These are phyloP conservation scores for Barbarea vulgaris DNA, from an alignment of 345 rosid species.

Conservation along the genomic window DNA sequence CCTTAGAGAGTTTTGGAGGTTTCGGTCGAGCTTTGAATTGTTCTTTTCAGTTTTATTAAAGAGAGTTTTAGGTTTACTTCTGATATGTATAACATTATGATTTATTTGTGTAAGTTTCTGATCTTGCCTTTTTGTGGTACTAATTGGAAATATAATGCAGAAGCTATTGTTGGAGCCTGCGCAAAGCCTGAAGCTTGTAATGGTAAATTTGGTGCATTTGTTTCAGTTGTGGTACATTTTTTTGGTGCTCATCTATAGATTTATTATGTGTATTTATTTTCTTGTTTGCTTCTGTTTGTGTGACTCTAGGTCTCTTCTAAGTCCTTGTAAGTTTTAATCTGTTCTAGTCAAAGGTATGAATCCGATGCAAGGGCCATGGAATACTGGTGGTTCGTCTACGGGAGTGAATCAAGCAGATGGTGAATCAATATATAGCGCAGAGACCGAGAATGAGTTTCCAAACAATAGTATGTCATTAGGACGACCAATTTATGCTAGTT, in stretches of 20 bases:
- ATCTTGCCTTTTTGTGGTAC: slow-evolving; percentile 20
- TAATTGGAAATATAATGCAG: slow-evolving; percentile 1
- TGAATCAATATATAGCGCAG: slow-evolving; percentile 52
- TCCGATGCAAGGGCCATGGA: slow-evolving; percentile 67
- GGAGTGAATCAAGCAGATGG: slow-evolving; percentile 57
- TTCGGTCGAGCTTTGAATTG: background rate
- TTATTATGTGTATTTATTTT: slow-evolving; percentile 25
- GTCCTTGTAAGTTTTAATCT: slow-evolving; percentile 21
- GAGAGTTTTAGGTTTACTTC: background rate
- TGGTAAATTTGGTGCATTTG: slow-evolving; percentile 31
- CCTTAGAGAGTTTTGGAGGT: background rate
- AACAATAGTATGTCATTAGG: slow-evolving; percentile 49
- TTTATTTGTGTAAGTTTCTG: background rate
- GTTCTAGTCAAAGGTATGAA: slow-evolving; percentile 40
- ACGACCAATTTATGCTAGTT: slow-evolving; percentile 43
- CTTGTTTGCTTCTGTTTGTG: slow-evolving; percentile 30
- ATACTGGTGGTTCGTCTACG: slow-evolving; percentile 52
- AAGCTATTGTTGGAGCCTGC: slow-evolving; percentile 27
- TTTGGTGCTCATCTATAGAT: slow-evolving; percentile 4
- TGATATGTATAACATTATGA: background rate
- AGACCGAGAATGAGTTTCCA: slow-evolving; percentile 46
- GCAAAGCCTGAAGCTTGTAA: slow-evolving; percentile 30
- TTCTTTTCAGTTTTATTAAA: background rate
- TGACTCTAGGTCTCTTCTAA: slow-evolving; percentile 38
- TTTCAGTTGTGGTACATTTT: slow-evolving; percentile 2